Conservation (phyloP, 768 basidiomycete species). For the Mycena vulgaris region DNA sequence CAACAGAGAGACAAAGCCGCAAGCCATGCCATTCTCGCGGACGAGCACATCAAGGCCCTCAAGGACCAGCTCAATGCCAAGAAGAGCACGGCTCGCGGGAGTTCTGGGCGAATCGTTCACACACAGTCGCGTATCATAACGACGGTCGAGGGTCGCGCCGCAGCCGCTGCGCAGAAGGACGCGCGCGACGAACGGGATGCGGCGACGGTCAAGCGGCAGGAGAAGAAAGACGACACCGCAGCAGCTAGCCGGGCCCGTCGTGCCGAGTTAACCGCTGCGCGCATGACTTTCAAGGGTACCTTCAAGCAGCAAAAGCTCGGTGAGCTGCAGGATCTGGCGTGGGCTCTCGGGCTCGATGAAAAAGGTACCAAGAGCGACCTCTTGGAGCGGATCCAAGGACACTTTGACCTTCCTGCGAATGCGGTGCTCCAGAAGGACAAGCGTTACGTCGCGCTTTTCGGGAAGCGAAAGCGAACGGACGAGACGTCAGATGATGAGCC, state of each 20-base stretch:
- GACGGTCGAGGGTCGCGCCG: slow-evolving; percentile 1
- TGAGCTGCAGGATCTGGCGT: slow-evolving; percentile 10
- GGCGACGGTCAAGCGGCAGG: not conserved
- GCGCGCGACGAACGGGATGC: not conserved
- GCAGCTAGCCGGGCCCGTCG: not conserved
- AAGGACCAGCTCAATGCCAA: slow-evolving; percentile 11
- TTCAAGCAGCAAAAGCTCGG: slow-evolving; percentile 19
- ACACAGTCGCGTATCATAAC: not conserved
- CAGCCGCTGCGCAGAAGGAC: slow-evolving; percentile 10
- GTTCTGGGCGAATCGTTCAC: slow-evolving; percentile 1
- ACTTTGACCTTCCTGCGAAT: not conserved
- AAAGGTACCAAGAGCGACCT: not conserved
- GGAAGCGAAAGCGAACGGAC: not conserved
- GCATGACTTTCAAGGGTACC: slow-evolving; percentile 9
- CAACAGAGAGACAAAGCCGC: not conserved
- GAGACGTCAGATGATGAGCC: not conserved
- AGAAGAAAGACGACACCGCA: slow-evolving; percentile 11
- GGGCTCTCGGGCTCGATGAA: slow-evolving; percentile 7
- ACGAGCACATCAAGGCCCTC: slow-evolving; percentile 9
- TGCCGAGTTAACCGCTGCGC: not conserved
- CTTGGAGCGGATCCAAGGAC: not conserved
- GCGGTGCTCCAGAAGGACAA: not conserved
- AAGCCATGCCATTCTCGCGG: slow-evolving; percentile 6
- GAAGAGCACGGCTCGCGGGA: not conserved
- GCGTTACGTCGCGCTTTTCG: not conserved